Base-by-base conservation (phyloP, 495 filamentous ascomycete species). In the Xylaria telfairii region DNA sequence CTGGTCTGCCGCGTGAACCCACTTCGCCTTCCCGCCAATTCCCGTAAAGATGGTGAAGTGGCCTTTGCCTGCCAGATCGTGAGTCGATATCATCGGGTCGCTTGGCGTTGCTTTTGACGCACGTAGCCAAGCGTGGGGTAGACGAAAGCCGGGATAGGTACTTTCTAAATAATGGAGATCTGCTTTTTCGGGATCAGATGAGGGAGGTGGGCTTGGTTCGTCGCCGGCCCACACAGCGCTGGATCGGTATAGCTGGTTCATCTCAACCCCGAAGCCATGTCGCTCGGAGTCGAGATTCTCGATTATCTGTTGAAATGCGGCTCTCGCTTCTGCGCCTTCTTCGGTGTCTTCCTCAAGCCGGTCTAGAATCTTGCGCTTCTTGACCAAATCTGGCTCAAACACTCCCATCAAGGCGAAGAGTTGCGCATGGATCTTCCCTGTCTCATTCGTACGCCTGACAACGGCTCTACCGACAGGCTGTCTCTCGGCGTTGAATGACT, bases 101-200 rank as follows among this genome's bases (percentile, higher is more conserved):
- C 59, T 83, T 74, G 17, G 72, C 67, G 6, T 84, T 84, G 26
- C 77, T 65, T n/a, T 71, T 67, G 28, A 77, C 81, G 53, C 85
- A 85, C 2, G 65, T 0, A 88, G 75, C 87, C 87, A 88, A 0
- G 81, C 86, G 73, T 88, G 87, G 9, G 87, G 87, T 10, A 87
- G 72, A 12, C 86, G 80, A 34, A 79, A 79, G 24, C 87, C 87
- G 7, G 86, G 87, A 72, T 84, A 85, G 17, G 86, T 87, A 26
- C 74, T 80, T 34, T 67, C 65, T 13, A 67, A 46, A 53, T 67
- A 67, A 46, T 67, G 65, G 41, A 67, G 19, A 77, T 75, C 47
- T 76, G 72, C 66, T 81, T 73, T 28, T 84, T 72, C 51, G 82
- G 60, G 19, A 78, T 62, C 8, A 42, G 71, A 61, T 57, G 68